phyloP scores from a whole-genome alignment of 2,329 filamentous ascomycete species.

The Neospermospora avenae region DNA sequence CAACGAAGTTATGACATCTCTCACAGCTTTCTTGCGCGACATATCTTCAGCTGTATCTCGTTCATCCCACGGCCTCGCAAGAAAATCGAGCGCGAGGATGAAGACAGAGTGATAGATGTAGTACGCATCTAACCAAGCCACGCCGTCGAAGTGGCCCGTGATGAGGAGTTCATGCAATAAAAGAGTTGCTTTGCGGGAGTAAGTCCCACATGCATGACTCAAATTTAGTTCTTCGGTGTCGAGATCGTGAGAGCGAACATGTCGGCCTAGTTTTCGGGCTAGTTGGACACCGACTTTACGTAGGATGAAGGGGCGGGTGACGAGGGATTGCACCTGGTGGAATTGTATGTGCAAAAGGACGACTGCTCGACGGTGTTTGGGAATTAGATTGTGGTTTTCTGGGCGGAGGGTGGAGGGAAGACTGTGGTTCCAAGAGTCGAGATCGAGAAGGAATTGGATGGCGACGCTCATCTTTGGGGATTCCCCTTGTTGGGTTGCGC shows the following conservation, averaged over 20 bases:
- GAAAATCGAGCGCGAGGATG: conserved; percentile 32
- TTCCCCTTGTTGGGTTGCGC: conserved; percentile 21
- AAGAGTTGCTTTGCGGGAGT: conserved; percentile 23
- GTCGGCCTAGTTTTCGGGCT: conserved; percentile 27
- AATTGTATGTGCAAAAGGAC: conserved; percentile 32
- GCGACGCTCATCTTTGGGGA: conserved; percentile 23
- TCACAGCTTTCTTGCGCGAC: conserved; percentile 27
- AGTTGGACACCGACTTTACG: conserved; percentile 31
- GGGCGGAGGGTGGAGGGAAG: conserved; percentile 27
- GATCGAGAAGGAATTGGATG: conserved; percentile 25
- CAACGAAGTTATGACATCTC: conserved; percentile 28
- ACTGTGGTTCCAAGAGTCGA: conserved; percentile 30
- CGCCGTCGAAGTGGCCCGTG: conserved; percentile 28
- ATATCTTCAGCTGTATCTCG: conserved; percentile 30
- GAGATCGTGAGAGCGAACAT: conserved; percentile 28
- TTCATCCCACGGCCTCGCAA: conserved; percentile 30
- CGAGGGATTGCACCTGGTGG: conserved; percentile 31
- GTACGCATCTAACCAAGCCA: conserved; percentile 32
- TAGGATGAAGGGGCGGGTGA: conserved; percentile 31
- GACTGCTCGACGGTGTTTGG: conserved; percentile 30
- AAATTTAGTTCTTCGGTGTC: conserved; percentile 29
- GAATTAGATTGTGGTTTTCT: conserved; percentile 18
- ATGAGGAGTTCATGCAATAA: conserved; percentile 28
- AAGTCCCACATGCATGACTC: conserved; percentile 27
- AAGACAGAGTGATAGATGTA: conserved; percentile 33